Conservation (phyloP, 805 yeast species). For the Candida jianshihensis region DNA sequence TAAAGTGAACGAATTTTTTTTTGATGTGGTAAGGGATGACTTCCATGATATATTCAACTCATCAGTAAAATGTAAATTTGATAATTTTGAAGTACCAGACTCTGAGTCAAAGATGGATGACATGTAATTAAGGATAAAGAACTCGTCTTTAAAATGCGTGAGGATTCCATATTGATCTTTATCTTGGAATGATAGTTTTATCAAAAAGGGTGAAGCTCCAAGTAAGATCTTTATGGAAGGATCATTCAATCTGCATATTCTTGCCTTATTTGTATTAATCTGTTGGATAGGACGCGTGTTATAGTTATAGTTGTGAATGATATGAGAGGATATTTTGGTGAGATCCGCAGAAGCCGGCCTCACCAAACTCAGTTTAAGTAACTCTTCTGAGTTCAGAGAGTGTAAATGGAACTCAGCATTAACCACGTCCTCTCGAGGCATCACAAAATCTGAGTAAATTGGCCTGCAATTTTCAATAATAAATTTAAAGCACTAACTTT, state of each 20-base stretch:
- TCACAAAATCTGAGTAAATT: too few relatives aligned
- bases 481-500: too few relatives aligned
- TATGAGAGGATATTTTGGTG: constrained; percentile 8
- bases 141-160: constrained; percentile 3
- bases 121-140: constrained; percentile 40
- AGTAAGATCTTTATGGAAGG: background rate
- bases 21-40: background rate
- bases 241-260: constrained; percentile 11
- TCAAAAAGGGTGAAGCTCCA: constrained; percentile 6
- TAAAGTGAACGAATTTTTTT: constrained; percentile 12
- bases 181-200: constrained; percentile 12
- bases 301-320: constrained; percentile 5
- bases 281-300: constrained; percentile 3
- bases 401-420: background rate
- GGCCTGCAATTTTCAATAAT: too few relatives aligned
- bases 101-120: constrained; percentile 19
- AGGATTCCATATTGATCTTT: constrained; percentile 16
- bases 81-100: constrained; percentile 2
- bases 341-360: constrained; percentile 9
- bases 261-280: constrained; percentile 16
- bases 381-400: background rate
- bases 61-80: constrained; percentile 2
- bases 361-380: constrained; percentile 5
- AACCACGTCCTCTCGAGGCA: background rate
- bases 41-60: background rate